Conservation (phyloP, 768 basidiomycete species). For the Psilocybe sp. region DNA sequence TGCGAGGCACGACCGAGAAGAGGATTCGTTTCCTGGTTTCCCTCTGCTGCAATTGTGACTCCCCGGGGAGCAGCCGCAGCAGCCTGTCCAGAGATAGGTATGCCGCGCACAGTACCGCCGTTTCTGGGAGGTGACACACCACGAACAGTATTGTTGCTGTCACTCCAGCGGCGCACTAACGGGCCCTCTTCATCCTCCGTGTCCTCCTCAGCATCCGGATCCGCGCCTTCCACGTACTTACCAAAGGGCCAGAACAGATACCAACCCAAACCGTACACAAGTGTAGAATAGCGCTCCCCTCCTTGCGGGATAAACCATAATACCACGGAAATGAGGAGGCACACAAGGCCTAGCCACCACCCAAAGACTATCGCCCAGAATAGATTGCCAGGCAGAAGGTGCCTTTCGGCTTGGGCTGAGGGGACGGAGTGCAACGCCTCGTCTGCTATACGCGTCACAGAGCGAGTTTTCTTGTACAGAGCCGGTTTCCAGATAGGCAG, state of each 20-base stretch:
- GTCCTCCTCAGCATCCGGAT: slow-evolving; percentile 35
- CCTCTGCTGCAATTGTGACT: slow-evolving; percentile 41
- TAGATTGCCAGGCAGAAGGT: slow-evolving; percentile 90
- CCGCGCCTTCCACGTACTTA: slow-evolving; percentile 90
- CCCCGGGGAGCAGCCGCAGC: slow-evolving; percentile 38
- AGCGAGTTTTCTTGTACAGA: slow-evolving; percentile 94
- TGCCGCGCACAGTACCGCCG: slow-evolving; percentile 22
- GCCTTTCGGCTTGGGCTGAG: slow-evolving; percentile 89
- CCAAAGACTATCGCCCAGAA: slow-evolving; percentile 91
- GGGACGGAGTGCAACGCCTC: slow-evolving; percentile 90
- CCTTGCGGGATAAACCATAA: slow-evolving; percentile 78
- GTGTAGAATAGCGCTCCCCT: slow-evolving; percentile 77
- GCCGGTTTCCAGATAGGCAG: slow-evolving; percentile 99
- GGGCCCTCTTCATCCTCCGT: slow-evolving; percentile 33
- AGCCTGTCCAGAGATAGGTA: slow-evolving; percentile 38
- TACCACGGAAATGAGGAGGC: slow-evolving; percentile 62
- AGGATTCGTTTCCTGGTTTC: slow-evolving; percentile 45
- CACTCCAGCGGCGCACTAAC: slow-evolving; percentile 29
- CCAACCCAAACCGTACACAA: slow-evolving; percentile 92
- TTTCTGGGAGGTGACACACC: slow-evolving; percentile 24
- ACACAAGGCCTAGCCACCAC: slow-evolving; percentile 85
- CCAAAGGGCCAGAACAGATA: slow-evolving; percentile 98
- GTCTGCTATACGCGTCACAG: slow-evolving; percentile 95
- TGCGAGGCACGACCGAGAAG: slow-evolving; percentile 34
- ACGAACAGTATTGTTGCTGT: slow-evolving; percentile 36